These are phyloP conservation scores for Cladorrhinum sp. DNA, from an alignment of 2,329 filamentous ascomycete genomes.

Conservation along the genomic window DNA sequence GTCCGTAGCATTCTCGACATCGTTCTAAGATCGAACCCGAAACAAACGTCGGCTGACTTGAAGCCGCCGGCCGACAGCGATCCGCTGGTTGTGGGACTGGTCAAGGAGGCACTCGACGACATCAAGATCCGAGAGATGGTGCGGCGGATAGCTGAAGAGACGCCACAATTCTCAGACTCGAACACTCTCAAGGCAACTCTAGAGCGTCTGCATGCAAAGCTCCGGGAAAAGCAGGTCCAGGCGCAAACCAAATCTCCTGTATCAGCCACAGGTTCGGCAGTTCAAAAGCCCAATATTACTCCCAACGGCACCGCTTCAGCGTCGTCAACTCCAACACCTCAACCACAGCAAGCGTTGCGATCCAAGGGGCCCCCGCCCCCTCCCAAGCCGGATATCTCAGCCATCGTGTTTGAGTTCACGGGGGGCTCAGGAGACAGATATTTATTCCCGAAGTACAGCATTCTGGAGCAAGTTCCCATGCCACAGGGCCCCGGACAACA, in stretches of 20 bases:
- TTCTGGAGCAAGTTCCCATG: slow-evolving; percentile 62
- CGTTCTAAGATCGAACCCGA: slow-evolving; percentile 56
- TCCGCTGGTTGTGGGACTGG: slow-evolving; percentile 53
- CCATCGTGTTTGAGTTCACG: slow-evolving; percentile 67
- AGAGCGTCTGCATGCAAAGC: slow-evolving; percentile 45
- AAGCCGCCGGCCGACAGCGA: slow-evolving; percentile 54
- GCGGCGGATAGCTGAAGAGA: slow-evolving; percentile 50
- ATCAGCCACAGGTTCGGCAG: slow-evolving; percentile 15
- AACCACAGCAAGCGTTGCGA: slow-evolving; percentile 50
- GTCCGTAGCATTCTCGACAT: slow-evolving; percentile 57
- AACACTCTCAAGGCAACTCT: slow-evolving; percentile 53
- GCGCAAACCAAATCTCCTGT: slow-evolving; percentile 25
- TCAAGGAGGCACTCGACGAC: slow-evolving; percentile 57
- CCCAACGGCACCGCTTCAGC: slow-evolving; percentile 19
- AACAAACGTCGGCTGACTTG: slow-evolving; percentile 52
- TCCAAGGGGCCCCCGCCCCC: slow-evolving; percentile 57
- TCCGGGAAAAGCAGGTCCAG: slow-evolving; percentile 35
- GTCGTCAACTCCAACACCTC: slow-evolving; percentile 9
- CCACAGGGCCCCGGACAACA: slow-evolving; percentile 47
- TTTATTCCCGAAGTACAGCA: slow-evolving; percentile 74
- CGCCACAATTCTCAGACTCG: slow-evolving; percentile 50
- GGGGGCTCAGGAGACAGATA: slow-evolving; percentile 70
- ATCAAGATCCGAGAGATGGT: slow-evolving; percentile 48
- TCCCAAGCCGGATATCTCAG: slow-evolving; percentile 58
- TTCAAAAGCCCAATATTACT: slow-evolving; percentile 19